Conservation (phyloP, 495 filamentous ascomycete species). For the Cercophora sp. region DNA sequence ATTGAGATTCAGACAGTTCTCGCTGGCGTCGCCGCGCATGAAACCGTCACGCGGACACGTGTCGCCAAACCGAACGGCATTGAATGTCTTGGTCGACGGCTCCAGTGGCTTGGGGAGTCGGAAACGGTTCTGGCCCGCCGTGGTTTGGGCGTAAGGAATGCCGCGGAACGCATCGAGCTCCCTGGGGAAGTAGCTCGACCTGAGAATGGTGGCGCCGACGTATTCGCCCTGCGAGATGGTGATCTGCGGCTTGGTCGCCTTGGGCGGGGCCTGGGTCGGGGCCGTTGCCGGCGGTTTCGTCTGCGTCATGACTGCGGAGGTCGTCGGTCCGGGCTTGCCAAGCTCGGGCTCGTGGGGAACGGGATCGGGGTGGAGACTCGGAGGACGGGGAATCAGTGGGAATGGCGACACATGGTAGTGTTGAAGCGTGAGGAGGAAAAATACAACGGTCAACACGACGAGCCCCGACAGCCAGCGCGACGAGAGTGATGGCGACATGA, state of each 20-base stretch:
- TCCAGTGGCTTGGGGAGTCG: slow-evolving; percentile 43
- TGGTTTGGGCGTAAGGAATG: slow-evolving; percentile 56
- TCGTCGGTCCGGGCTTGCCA: neutral
- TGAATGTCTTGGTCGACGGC: slow-evolving; percentile 25
- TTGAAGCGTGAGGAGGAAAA: too few species aligned
- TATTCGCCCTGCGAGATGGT: slow-evolving; percentile 52
- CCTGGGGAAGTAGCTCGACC: slow-evolving; percentile 38
- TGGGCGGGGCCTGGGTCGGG: neutral
- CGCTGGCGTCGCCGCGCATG: slow-evolving; percentile 31
- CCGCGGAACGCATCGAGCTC: slow-evolving; percentile 56
- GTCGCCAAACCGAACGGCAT: slow-evolving; percentile 43
- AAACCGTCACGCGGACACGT: slow-evolving; percentile 35
- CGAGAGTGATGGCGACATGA: too few species aligned
- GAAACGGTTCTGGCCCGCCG: slow-evolving; percentile 54
- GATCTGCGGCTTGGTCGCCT: slow-evolving; percentile 29
- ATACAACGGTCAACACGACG: too few species aligned
- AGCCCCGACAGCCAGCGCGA: too few species aligned
- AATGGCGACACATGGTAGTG: neutral
- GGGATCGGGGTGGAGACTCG: too few species aligned
- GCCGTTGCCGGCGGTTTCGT: neutral
- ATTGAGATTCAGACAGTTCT: slow-evolving; percentile 52
- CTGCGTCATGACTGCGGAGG: neutral
- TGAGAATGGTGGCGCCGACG: slow-evolving; percentile 43
- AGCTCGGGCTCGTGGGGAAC: neutral
- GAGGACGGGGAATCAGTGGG: neutral